These are phyloP conservation scores for Saccharomyces hybrid DNA, from an alignment of 1,139 yeast species.

Conservation along the genomic window DNA sequence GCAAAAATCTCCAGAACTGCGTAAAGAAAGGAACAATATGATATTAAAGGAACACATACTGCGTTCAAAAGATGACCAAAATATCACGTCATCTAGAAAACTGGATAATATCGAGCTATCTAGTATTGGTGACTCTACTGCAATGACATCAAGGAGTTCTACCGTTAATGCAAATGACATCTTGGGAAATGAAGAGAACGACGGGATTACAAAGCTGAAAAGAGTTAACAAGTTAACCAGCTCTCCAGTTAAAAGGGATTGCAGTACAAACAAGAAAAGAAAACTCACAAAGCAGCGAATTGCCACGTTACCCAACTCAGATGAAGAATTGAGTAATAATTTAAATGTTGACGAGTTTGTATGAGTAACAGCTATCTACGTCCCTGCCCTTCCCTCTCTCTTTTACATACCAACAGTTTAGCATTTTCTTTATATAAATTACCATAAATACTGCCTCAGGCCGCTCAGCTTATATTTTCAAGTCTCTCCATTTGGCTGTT, in stretches of 20 bases:
- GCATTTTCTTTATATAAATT: not conserved
- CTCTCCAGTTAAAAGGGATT: not conserved
- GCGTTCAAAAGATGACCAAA: not conserved
- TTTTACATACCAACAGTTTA: not conserved
- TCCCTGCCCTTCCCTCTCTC: not conserved
- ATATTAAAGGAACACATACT: not conserved
- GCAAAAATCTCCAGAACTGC: not conserved
- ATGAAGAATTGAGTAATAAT: not conserved
- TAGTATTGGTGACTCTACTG: not conserved
- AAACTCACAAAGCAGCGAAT: not conserved
- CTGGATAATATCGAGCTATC: not conserved
- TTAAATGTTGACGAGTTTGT: not conserved
- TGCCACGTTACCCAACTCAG: not conserved
- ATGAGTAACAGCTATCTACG: not conserved
- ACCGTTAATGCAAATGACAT: not conserved
- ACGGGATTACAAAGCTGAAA: not conserved
- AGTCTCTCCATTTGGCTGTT: not conserved
- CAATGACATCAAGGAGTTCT: not conserved
- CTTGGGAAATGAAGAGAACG: not conserved
- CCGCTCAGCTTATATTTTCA: not conserved
- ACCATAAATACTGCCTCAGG: not conserved
- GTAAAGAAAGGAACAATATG: not conserved
- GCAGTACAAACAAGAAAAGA: not conserved
- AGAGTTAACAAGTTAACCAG: not conserved
- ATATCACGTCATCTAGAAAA: not conserved